Evolutionary conservation across 1,284 basidiomycete species (phyloP).

Genomic region (Tausonia pullulans): DNA sequence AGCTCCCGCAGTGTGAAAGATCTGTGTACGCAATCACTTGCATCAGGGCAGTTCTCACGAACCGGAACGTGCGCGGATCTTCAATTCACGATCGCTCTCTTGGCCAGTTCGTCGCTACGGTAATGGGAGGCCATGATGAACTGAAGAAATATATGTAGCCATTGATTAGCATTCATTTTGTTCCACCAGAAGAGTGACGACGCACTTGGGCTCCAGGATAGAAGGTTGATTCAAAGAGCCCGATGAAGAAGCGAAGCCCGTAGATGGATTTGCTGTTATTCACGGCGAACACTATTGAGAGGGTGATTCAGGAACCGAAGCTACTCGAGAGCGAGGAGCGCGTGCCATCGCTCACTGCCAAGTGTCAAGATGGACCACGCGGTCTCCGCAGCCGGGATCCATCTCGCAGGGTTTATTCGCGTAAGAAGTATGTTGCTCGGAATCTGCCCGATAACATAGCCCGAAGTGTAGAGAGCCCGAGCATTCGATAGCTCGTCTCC

Average conservation of each 20-base stretch:
- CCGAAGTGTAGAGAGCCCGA: slow-evolving; percentile 1
- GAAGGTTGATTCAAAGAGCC: neutral
- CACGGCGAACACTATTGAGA: neutral
- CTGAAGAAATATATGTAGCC: neutral
- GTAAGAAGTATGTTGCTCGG: neutral
- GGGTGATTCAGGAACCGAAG: no score
- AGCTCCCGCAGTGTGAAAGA: neutral
- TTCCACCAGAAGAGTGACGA: no score
- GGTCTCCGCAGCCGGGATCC: neutral
- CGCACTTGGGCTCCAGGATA: no score
- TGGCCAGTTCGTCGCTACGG: neutral
- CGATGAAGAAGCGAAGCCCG: neutral
- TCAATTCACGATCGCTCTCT: neutral
- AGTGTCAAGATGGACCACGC: neutral
- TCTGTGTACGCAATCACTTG: neutral
- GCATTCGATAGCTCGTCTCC: slow-evolving; percentile 3
- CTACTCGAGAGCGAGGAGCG: no score
- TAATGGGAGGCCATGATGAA: neutral
- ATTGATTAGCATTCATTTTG: no score
- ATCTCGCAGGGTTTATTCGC: neutral
- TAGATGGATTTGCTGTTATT: neutral
- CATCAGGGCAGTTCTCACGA: neutral
- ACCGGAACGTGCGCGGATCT: neutral
- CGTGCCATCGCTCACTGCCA: neutral
- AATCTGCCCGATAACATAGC: slow-evolving; percentile 2